Evolutionary conservation across 1,139 yeast species (phyloP).

Genomic region (Pichia sp.): DNA sequence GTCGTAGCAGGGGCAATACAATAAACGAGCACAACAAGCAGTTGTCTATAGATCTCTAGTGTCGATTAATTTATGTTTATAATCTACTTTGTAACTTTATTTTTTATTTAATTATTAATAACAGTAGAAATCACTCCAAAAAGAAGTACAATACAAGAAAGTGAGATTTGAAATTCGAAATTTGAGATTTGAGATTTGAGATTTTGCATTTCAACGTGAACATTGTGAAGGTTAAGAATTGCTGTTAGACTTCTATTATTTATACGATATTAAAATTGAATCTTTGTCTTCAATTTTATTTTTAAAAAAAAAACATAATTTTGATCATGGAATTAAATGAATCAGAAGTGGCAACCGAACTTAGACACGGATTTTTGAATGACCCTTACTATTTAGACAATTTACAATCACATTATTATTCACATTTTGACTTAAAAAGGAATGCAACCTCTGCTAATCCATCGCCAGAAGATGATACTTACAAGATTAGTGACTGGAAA

Average conservation of each 20-base stretch:
- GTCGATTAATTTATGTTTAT: not conserved
- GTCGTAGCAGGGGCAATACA: constrained; percentile 12
- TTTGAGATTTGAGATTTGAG: no score
- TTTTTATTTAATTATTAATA: no score
- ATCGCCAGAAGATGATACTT: constrained; percentile 47
- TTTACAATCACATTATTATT: constrained; percentile 27
- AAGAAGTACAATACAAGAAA: no score
- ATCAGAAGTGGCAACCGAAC: constrained; percentile 17
- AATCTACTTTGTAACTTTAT: not conserved
- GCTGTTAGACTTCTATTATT: no score
- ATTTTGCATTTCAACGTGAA: no score
- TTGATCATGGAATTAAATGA: not conserved
- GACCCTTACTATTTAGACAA: constrained; percentile 25
- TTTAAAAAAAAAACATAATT: not conserved
- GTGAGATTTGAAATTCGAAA: no score
- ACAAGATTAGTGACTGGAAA: constrained; percentile 85
- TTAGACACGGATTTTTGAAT: constrained; percentile 28
- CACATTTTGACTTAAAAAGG: constrained; percentile 46
- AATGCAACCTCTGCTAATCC: constrained; percentile 91
- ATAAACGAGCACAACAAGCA: constrained; percentile 1
- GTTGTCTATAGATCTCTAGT: not conserved
- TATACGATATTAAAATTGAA: no score
- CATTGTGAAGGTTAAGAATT: no score
- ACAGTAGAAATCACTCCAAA: no score
- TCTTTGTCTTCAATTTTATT: not conserved